Conservation (phyloP, 352 stramenopile genomes). For the Phytopythium mirpurense region DNA sequence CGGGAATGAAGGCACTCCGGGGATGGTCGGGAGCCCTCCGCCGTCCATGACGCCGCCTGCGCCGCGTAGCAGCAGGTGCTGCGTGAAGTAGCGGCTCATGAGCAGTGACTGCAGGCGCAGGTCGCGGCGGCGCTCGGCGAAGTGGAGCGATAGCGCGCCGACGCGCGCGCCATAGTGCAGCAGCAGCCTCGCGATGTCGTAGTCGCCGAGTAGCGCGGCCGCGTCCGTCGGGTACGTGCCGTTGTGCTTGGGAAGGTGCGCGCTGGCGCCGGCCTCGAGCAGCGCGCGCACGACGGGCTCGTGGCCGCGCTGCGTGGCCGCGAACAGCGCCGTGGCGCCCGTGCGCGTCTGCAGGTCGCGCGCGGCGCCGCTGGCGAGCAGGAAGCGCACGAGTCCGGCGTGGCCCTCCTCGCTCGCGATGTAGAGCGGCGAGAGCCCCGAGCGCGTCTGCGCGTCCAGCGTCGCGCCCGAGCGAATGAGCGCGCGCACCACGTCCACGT, state of each 20-base stretch:
- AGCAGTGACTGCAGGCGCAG: conserved; percentile 52
- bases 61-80: conserved; percentile 30
- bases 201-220: conserved; percentile 56
- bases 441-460: conserved; percentile 72
- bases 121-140: conserved; percentile 67
- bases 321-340: conserved; percentile 68
- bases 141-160: conserved; percentile 59
- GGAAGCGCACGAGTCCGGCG: conserved; percentile 44
- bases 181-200: conserved; percentile 51
- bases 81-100: conserved; percentile 55
- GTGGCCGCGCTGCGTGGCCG: conserved; percentile 71
- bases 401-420: conserved; percentile 86
- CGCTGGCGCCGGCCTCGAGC: conserved; percentile 44
- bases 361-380: conserved; percentile 32
- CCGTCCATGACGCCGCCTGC: conserved; percentile 7
- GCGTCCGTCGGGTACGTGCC: conserved; percentile 71
- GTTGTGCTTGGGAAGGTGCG: conserved; percentile 60
- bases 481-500: conserved; percentile 40
- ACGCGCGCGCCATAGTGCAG: conserved; percentile 64
- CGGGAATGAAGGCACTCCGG: no score
- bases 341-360: conserved; percentile 43
- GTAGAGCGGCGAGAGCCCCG: conserved; percentile 71
- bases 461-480: conserved; percentile 46
- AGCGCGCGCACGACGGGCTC: conserved; percentile 46
- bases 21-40: no score